A percentile compares a stretch with the other conserved stretches of the same genome.
phyloP scores from a whole-genome alignment of 2,329 filamentous ascomycete genomes.

The Colletotrichum limetticola region DNA sequence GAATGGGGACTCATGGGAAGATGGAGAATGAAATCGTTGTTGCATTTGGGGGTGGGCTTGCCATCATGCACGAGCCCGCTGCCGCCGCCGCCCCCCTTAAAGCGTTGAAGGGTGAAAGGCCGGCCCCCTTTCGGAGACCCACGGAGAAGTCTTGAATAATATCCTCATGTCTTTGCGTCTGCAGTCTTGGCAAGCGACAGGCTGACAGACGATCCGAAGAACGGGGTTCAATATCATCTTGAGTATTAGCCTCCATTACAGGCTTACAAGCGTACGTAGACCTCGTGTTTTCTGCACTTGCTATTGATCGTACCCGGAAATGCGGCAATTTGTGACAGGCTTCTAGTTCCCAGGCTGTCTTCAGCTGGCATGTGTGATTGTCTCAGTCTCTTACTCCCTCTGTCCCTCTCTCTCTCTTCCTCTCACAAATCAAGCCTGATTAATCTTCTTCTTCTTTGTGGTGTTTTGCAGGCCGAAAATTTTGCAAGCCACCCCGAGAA shows the following conservation, averaged over 20 bases:
- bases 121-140: constrained; percentile 17
- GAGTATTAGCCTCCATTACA: background rate
- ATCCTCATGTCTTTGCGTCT: constrained; percentile 30
- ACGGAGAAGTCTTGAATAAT: constrained; percentile 32
- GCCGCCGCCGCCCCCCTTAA: background rate
- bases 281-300: background rate
- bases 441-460: background rate
- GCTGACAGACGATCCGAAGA: background rate
- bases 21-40: background rate
- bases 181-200: constrained; percentile 20
- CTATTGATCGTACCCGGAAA: background rate
- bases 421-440: background rate
- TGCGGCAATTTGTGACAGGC: constrained; percentile 9
- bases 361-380: background rate
- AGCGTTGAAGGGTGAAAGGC: background rate
- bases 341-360: background rate
- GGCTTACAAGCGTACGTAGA: background rate
- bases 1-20: background rate
- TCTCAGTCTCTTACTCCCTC: background rate
- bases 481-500: constrained; percentile 3
- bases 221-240: background rate
- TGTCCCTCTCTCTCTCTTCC: background rate
- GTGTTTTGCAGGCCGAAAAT: background rate
- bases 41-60: constrained; percentile 3
- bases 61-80: constrained; percentile 18